These are phyloP conservation scores for Trichoderma pleuroti DNA, from an alignment of 2,329 filamentous ascomycete species.

Conservation along the genomic window DNA sequence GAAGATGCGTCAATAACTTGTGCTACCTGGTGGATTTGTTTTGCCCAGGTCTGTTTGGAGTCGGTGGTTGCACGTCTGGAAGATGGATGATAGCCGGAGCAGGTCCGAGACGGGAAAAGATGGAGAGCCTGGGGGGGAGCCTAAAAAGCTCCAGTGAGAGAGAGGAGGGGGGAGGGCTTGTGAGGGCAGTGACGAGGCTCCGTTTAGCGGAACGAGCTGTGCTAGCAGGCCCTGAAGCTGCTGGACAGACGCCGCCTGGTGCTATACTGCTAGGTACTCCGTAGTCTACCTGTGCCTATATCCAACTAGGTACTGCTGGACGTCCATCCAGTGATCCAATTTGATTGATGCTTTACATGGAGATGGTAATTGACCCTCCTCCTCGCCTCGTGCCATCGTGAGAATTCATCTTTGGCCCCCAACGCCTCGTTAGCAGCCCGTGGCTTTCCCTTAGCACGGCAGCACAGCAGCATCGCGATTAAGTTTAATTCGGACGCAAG, in stretches of 20 bases:
- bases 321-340: neutral
- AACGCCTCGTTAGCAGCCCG: neutral
- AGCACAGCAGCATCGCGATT: slow-evolving; percentile 15
- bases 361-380: neutral
- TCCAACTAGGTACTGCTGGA: neutral
- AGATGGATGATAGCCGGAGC: neutral
- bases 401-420: neutral
- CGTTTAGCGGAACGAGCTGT: neutral
- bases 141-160: neutral
- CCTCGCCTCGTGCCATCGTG: neutral
- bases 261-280: neutral
- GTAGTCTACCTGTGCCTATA: neutral
- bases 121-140: slow-evolving; percentile 5
- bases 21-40: neutral
- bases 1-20: neutral
- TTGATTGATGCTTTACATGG: neutral
- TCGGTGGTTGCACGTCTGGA: slow-evolving; percentile 5
- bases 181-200: neutral
- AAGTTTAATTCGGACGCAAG: slow-evolving; percentile 9
- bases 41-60: neutral
- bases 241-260: neutral
- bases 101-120: slow-evolving; percentile 1
- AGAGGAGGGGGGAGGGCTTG: neutral
- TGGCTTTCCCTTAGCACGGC: neutral
- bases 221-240: neutral